Base-by-base conservation (phyloP, 2,329 filamentous ascomycete genomes). In the Epichloe bromicola region DNA sequence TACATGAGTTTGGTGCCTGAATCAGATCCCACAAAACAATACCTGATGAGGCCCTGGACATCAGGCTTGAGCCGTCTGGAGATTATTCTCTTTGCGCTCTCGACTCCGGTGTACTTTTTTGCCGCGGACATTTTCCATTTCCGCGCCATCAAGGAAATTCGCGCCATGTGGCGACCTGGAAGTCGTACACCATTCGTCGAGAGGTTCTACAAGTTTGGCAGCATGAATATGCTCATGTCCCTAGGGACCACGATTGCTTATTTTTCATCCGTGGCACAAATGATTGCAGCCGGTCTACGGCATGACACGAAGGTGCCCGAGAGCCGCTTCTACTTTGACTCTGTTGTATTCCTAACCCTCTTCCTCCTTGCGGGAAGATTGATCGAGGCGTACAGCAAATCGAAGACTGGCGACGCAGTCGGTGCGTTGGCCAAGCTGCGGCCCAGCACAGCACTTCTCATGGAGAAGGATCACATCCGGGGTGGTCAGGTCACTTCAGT, bases 221-320 rank as follows among this genome's bases (percentile, higher is more conserved):
- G 89, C 70, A 96, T 96, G 90, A 95, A 95, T 63, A 85, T 94
- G 71, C 76, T 96, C 53, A 90, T 96, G 67, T 93, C 86, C 7
- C 75, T 95, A 2, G 90, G 89, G 5, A 95, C 90, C 0, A 85
- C 81, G 2, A 88, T 96, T 54, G 90, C 90, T 1, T 95, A 95
- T 64, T 72, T 94, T 55, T 83, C 88, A 0, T 95, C 88, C 0
- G 70, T 95, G 23, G 84, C 81, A 15, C 82, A 94, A 56, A 75
- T 96, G 63, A 83, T 88, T 48, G 78, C 81, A 6, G 69, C 66
- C 1, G 78, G 82, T 4, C 76, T 73, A 4, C 72, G 72, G 3
- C 61, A 66, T 17, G 60, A 69, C 11, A 61, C 62, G 4, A 55
- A 60, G 3, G 59, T 63, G 48, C 64, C 71, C 48, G 69, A 73